Conservation (phyloP, 208 protist genomes). For the Hexamita inflata region DNA sequence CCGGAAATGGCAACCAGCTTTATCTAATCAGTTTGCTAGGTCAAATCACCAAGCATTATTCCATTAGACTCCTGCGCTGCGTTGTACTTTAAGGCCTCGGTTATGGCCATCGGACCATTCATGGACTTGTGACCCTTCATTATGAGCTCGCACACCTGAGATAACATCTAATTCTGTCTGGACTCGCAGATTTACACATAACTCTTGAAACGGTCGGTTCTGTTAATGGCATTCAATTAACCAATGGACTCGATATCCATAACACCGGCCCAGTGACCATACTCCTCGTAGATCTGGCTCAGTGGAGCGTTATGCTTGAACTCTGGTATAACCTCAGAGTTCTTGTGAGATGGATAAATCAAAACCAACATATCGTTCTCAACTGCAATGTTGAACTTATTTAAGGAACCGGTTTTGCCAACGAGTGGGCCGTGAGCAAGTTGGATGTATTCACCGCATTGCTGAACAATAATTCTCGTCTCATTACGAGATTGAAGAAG, state of each 20-base stretch:
- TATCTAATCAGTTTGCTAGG: too few relatives aligned
- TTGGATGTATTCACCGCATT: slow-evolving; percentile 28
- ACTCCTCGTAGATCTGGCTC: slow-evolving; percentile 12
- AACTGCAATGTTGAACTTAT: slow-evolving; percentile 7
- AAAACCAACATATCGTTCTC: slow-evolving; percentile 30
- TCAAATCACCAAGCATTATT: too few relatives aligned
- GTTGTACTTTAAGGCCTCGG: too few relatives aligned
- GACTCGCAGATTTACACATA: slow-evolving; percentile 15
- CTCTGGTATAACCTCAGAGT: neutral
- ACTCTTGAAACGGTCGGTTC: neutral
- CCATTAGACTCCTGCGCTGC: too few relatives aligned
- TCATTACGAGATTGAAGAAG: slow-evolving; percentile 27
- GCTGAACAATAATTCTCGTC: neutral
- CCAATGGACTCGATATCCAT: slow-evolving; percentile 16
- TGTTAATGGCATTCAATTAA: neutral
- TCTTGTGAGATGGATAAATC: slow-evolving; percentile 12
- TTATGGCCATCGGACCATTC: neutral
- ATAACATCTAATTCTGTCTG: neutral
- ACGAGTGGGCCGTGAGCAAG: slow-evolving; percentile 28
- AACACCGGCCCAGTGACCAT: neutral
- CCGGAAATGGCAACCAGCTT: slow-evolving; percentile 48
- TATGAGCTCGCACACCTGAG: neutral
- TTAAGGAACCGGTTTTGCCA: neutral
- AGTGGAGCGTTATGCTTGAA: slow-evolving; percentile 31
- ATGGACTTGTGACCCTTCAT: neutral